These are phyloP conservation scores for Malus domestica DNA, from an alignment of 306 rosid genomes.

Conservation along the genomic window ASM211411v1 NC_041802.1:8984501-8985000, in stretches of 20 bases:
- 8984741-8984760: not conserved
- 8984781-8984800: too few relatives aligned
- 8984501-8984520: constrained; percentile 32
- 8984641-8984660: not conserved
- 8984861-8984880: too few relatives aligned
- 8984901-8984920: too few relatives aligned
- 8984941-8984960: too few relatives aligned
- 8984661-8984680: not conserved
- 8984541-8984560: constrained; percentile 96
- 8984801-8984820: too few relatives aligned
- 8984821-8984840: too few relatives aligned
- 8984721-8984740: not conserved
- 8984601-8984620: not conserved
- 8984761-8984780: too few relatives aligned
- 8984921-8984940: too few relatives aligned
- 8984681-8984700: not conserved
- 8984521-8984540: constrained; percentile 55
- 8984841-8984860: too few relatives aligned
- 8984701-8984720: not conserved
- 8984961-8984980: too few relatives aligned
- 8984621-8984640: not conserved
- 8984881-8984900: too few relatives aligned
- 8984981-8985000: too few relatives aligned
- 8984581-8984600: constrained; percentile 56
- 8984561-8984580: constrained; percentile 63